These are phyloP conservation scores for Colletotrichum lini DNA, from an alignment of 2,329 filamentous ascomycete species.

Conservation along the genomic window DNA sequence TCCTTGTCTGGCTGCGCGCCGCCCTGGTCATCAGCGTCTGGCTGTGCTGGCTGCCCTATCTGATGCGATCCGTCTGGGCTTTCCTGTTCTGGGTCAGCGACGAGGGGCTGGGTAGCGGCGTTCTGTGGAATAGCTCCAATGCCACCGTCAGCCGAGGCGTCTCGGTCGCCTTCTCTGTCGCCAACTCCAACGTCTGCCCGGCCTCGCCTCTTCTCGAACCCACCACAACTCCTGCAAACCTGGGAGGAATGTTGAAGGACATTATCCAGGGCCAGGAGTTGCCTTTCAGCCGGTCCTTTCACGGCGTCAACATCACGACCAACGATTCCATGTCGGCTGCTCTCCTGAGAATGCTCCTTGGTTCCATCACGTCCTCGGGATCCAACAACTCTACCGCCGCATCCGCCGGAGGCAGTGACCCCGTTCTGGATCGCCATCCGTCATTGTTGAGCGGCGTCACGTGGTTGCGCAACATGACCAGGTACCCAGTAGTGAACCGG, in stretches of 20 bases:
- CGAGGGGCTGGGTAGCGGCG: conserved; percentile 69
- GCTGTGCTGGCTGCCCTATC: conserved; percentile 89
- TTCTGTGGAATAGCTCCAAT: conserved; percentile 41
- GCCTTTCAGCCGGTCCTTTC: conserved; percentile 47
- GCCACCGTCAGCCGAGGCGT: conserved; percentile 35
- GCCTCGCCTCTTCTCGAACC: conserved; percentile 53
- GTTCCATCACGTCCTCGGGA: conserved; percentile 45
- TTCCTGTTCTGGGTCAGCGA: conserved; percentile 96
- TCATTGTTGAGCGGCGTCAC: conserved; percentile 71
- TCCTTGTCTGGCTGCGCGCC: conserved; percentile 84
- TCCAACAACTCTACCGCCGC: conserved; percentile 26
- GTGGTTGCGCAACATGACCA: conserved; percentile 74
- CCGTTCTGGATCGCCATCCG: conserved; percentile 46
- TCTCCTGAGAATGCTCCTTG: conserved; percentile 49
- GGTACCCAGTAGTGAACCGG: conserved; percentile 80
- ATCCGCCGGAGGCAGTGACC: conserved; percentile 34
- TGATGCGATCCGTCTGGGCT: conserved; percentile 93
- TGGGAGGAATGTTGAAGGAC: conserved; percentile 55
- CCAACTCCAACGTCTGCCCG: conserved; percentile 50
- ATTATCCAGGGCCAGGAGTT: conserved; percentile 48
- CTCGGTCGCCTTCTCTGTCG: conserved; percentile 42
- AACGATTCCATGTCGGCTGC: conserved; percentile 52
- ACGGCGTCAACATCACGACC: conserved; percentile 51
- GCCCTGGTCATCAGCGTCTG: conserved; percentile 87
- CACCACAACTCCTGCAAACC: conserved; percentile 46